Conservation (phyloP, 2,329 filamentous ascomycete genomes). For the Aspergillus sp. region DNA sequence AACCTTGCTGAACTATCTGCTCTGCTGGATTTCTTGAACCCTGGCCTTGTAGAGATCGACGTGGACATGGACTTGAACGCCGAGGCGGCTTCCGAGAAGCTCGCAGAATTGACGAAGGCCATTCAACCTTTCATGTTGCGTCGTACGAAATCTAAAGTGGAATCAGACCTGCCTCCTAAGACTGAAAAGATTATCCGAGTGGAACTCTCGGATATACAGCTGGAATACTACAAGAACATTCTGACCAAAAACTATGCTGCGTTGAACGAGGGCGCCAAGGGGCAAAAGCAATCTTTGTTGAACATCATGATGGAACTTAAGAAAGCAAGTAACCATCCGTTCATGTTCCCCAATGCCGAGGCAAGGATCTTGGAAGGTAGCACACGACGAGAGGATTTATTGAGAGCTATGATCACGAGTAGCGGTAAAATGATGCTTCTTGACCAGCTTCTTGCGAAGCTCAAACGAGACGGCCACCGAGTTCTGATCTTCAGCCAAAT, state of each 20-base stretch:
- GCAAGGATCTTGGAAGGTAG: slow-evolving; percentile 82
- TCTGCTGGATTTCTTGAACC: slow-evolving; percentile 93
- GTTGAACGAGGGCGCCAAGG: slow-evolving; percentile 82
- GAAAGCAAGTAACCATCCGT: slow-evolving; percentile 97
- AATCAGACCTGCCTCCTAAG: slow-evolving; percentile 93
- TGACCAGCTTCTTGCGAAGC: slow-evolving; percentile 88
- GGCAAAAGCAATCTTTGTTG: slow-evolving; percentile 89
- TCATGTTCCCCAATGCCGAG: slow-evolving; percentile 95
- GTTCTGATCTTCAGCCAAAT: slow-evolving; percentile 99
- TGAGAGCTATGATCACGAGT: slow-evolving; percentile 91
- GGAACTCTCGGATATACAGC: slow-evolving; percentile 90
- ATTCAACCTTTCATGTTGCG: slow-evolving; percentile 95
- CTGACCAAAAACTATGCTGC: slow-evolving; percentile 94
- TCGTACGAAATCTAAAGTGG: slow-evolving; percentile 94
- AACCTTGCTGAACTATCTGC: slow-evolving; percentile 90
- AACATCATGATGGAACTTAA: slow-evolving; percentile 99
- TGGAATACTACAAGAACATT: slow-evolving; percentile 99
- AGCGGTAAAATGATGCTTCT: slow-evolving; percentile 99
- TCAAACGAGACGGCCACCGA: slow-evolving; percentile 90
- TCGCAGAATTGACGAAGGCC: slow-evolving; percentile 77
- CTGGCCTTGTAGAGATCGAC: slow-evolving; percentile 87
- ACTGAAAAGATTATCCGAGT: slow-evolving; percentile 99
- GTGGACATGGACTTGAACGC: slow-evolving; percentile 84
- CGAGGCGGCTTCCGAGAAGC: slow-evolving; percentile 79
- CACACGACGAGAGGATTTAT: slow-evolving; percentile 78